Base-by-base conservation (phyloP, 2,329 filamentous ascomycete species). In the Taxawa tesnikishii region DNA sequence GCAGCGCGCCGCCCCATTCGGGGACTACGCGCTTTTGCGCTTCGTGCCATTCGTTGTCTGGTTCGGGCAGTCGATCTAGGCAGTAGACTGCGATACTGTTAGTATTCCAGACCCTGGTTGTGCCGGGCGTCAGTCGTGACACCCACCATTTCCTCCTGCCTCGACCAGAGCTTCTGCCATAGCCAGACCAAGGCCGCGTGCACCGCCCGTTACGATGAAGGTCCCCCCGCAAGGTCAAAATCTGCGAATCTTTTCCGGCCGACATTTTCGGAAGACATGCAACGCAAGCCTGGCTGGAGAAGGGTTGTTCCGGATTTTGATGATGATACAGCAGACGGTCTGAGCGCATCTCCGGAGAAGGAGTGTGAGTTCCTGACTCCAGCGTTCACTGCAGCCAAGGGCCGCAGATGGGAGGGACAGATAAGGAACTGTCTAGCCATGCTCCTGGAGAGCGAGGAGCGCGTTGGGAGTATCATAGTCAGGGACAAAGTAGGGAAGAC, bases 101-200 rank as follows among this genome's bases (percentile, higher is more conserved):
- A 23, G 19, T 23, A 23, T 23, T 8, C 8, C 19, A 8, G 19
- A 23, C 19, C 8, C 9, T 26, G 10, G 28, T 16, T 17, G 12
- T 32, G 16, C 10, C 9, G 27, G 38, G 15, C 35, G 38, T n/a
- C 16, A 17, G 5, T 21, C 28, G 17, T 11, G n/a, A 10, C 26
- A 33, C 39, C 27, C 44, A 62, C 61, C 61, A 43, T 61, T 58
- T 6, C 59, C 63, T 4, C 63, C 63, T 6, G 61, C 60, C 44
- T 67, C 59, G 29, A 62, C 55, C 31, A 67, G 43, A 10, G 58
- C 60, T 42, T 64, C 58, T 5, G 59, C 62, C 47, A 66, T 58
- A 13, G 33, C 33, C 2, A 34, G 28, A 12, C 43, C 44, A 24
- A 48, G 46, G 11, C 45, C 45, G 37, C 44, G 44, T 2, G 44